Base-by-base conservation (phyloP, 2,329 filamentous ascomycete genomes). In the Phaeosphaeriaceae sp. region DNA sequence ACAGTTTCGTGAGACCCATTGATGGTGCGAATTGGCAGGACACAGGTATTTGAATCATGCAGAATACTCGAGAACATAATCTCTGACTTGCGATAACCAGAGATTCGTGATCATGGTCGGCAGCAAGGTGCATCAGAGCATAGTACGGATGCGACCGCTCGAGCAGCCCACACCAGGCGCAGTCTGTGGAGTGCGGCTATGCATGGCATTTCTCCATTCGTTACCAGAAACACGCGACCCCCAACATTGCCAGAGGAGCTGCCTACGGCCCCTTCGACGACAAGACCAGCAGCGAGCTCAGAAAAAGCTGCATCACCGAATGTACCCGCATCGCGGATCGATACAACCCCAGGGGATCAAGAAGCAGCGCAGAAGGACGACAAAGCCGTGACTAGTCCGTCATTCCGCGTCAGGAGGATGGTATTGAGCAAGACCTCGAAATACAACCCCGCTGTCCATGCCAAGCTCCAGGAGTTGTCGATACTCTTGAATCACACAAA, bases 1-100 rank as follows among this genome's bases (percentile, higher is more conserved):
- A 66, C 28, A 11, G 44, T 40, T 40, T 40, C 35, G n/a, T 21
- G 35, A 49, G 42, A 40, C 35, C 17, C 35, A 40, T 13, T 40
- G 35, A 40, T 15, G 35, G 35, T 40, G 8, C 15, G 15, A 8
- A 40, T 40, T n/a, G 24, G n/a, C n/a, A 42, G 6, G 13, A 15
- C 26, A 22, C 48, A n/a, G 47, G 47, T 30, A 24, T 30, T 24
- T 26, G 26, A 9, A 46, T 9, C 26, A 28, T 9, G 26, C 26
- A 28, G 26, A 28, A 28, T 5, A 28, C 26, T 40, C 13, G 30
- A 35, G 13, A 11, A 11, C 7, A 15, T 11, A 9, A 13, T 35
- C 10, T 6, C 35, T 40, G 35, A 40, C 35, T 8, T 13, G 15
- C 5, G 3, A n/a, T 40, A n/a, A n/a, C 5, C 35, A 40, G 35